Evolutionary conservation across 768 basidiomycete species (phyloP), one percentile per base, ranked within the genome.

Genomic region (Panellus pusillus): DNA sequence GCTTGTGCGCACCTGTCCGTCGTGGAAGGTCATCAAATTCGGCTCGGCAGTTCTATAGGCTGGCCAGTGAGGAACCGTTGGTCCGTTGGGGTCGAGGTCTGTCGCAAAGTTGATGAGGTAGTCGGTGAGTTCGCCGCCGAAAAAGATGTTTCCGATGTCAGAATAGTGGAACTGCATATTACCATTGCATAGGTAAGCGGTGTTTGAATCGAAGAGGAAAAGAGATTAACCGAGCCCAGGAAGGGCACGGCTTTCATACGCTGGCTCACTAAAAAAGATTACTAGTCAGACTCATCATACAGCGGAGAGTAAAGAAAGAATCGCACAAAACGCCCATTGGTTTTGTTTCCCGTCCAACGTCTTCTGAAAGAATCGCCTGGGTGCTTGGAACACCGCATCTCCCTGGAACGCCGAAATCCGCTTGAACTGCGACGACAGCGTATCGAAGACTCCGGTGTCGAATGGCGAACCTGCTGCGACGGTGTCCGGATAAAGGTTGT

Each of bases 391-490:
- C 1, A 74, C 68, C 8, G 62, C 65, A 47, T 84, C 82, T 0
- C 81, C 82, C 44, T 72, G 69, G 55, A 82, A 68, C 0, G 81
- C 73, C 5, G 81, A 73, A 6, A 81, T 54, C 1, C 80, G 70
- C 58, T 83, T 83, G 66, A 70, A 81, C 51, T 83, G 72, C 0
- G 78, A 74, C 2, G 75, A 73, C 6, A 78, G 53, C 0, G 71
- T 70, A 50, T 83, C 80, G 15, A 71, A 53, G 36, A 61, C 18
- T 0, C 75, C 73, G 0, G 82, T 84, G 50, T 71, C 71, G 57
- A 77, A 85, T 0, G 82, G 83, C 0, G 81, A 83, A 15, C 82
- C 83, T 47, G 73, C 60, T 1, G 68, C 64, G 1, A 72, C 61
- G 45, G 77, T 72, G 0, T 61, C 51, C 0, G 80, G 74, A 54